Percentiles rank a stretch among this genome's conserved stretches.
Evolutionary conservation across 1,284 basidiomycete genomes (phyloP).

Genomic region (Cutaneotrichosporon sp.): DNA sequence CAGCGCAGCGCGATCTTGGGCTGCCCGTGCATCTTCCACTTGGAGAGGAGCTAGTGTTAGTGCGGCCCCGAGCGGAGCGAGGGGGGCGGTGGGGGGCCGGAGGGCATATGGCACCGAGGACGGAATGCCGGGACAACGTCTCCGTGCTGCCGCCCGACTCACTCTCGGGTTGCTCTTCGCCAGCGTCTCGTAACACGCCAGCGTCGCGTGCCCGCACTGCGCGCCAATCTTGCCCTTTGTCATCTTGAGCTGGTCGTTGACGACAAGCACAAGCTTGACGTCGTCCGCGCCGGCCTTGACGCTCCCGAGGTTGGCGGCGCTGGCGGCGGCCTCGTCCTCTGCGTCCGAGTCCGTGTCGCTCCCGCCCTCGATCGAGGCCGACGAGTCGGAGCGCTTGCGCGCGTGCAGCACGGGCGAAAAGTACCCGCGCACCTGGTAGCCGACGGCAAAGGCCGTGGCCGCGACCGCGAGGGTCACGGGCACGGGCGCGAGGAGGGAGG

Average conservation of each 20-base stretch:
- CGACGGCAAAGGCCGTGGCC: slow-evolving; percentile 20
- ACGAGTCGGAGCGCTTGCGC: neutral
- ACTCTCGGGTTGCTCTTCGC: slow-evolving; percentile 70
- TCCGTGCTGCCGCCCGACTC: slow-evolving; percentile 25
- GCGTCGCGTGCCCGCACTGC: slow-evolving; percentile 72
- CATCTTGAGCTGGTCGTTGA: slow-evolving; percentile 63
- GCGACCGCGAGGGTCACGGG: slow-evolving; percentile 20
- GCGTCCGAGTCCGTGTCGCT: slow-evolving; percentile 31
- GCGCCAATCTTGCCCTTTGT: slow-evolving; percentile 62
- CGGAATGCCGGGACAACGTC: no score
- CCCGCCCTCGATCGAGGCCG: neutral
- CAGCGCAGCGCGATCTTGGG: slow-evolving; percentile 85
- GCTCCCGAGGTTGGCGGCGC: slow-evolving; percentile 57
- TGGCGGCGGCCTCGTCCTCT: slow-evolving; percentile 44
- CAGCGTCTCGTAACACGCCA: slow-evolving; percentile 87
- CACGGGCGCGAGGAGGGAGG: slow-evolving; percentile 11
- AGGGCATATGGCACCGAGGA: no score
- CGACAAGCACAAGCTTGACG: slow-evolving; percentile 82
- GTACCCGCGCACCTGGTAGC: slow-evolving; percentile 21
- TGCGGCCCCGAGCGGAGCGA: neutral
- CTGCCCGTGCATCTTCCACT: slow-evolving; percentile 64
- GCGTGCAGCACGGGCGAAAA: slow-evolving; percentile 19
- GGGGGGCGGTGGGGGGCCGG: no score
- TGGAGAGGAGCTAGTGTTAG: slow-evolving; percentile 34
- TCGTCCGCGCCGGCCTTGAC: slow-evolving; percentile 70